Evolutionary conservation across 352 stramenopile species (phyloP).

Genomic region (Phytophthora colocasiae): DNA sequence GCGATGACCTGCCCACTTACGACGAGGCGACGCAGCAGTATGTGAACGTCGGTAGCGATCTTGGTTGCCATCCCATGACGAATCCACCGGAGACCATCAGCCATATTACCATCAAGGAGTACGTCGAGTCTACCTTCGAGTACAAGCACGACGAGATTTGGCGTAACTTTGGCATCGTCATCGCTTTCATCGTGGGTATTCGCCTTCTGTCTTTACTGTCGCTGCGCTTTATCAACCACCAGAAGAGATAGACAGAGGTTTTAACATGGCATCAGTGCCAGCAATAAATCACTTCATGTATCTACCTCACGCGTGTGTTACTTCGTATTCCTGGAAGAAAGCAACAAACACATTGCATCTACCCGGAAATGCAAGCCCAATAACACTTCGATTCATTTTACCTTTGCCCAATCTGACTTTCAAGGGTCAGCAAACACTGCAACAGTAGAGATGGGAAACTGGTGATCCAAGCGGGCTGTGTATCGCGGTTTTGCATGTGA

Average conservation of each 20-base stretch:
- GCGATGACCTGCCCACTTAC: conserved; percentile 42
- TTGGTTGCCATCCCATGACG: conserved; percentile 51
- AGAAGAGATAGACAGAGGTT: conserved; percentile 43
- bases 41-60: conserved; percentile 31
- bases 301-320: neutral
- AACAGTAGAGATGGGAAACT: conserved; percentile 85
- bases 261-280: neutral
- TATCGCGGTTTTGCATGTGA: conserved; percentile 46
- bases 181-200: conserved; percentile 59
- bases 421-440: conserved; percentile 64
- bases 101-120: conserved; percentile 63
- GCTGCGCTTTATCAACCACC: conserved; percentile 68
- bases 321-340: too few relatives aligned
- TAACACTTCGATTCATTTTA: conserved; percentile 8
- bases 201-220: conserved; percentile 53
- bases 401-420: conserved; percentile 9
- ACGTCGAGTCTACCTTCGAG: conserved; percentile 51
- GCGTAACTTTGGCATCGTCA: conserved; percentile 48
- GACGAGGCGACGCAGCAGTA: conserved; percentile 36
- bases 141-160: conserved; percentile 69
- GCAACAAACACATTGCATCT: too few relatives aligned
- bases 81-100: conserved; percentile 39
- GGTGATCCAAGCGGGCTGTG: conserved; percentile 60
- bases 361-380: too few relatives aligned
- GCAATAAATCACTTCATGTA: conserved; percentile 5